Base-by-base conservation (phyloP, 2,329 filamentous ascomycete genomes). In the Neodidymelliopsis sp. region DNA sequence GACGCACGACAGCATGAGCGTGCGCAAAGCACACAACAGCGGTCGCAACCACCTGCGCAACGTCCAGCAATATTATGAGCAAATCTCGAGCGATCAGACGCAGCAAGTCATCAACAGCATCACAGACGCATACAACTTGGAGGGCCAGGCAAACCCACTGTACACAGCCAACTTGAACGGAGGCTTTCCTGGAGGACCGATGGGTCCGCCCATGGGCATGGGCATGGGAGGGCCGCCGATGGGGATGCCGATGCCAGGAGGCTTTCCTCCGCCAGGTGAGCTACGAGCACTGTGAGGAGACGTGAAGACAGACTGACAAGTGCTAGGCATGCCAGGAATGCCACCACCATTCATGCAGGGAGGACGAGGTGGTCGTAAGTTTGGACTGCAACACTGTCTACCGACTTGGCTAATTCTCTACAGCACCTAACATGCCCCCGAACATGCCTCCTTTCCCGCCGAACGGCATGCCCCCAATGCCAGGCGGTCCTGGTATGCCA, bases 1-100 rank as follows among this genome's bases (percentile, higher is more conserved):
- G 66, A 99, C 94, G 62, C 94, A 99, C 83, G 94, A 99, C 82
- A 96, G 91, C 34, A 97, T 97, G 93, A 96, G 91, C 77, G 94
- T 99, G 77, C 92, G 94, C 67, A 97, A 97, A 80, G 94, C 94
- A 38, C 94, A 99, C 77, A 99, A 99, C 81, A 89, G 86, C 72
- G 94, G 94, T 56, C 86, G 93, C 66, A 99, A 99, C 79, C 94
- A 99, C 72, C 79, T 99, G 56, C 90, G 94, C 69, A 99, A 99
- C 75, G 94, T 99, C 22, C 88, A 97, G 65, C 92, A 97, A 72
- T 99, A 99, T 79, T 99, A 99, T 75, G 92, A 97, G 78, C 90
- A 97, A 79, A 97, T 99, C 73, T 94, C 93, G 36, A 93, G 97
- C 75, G 94, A 97, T 77, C 96, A 97, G 79, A 93, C 94, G 51